Evolutionary conservation across 2,329 filamentous ascomycete species (phyloP), one percentile per base, ranked within the genome.

Genomic region (Tolypocladium inflatum): DNA sequence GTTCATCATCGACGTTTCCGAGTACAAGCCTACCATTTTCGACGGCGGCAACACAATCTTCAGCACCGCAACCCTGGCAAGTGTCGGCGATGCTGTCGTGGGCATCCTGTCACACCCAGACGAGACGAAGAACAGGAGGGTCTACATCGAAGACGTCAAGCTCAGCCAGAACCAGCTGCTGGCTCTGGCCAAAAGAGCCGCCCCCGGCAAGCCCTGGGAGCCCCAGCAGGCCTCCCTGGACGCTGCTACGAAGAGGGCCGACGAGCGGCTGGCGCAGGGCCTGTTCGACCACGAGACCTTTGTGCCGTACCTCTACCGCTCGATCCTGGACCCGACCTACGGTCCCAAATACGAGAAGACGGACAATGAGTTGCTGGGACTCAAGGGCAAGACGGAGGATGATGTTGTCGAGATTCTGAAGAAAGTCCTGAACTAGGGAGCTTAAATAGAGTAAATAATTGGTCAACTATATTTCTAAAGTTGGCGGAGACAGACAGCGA

Each of bases 41-140:
- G 78, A 85, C 59, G 78, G 76, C 1, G 83, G 84, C 0, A 71
- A 83, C 38, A 60, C 62, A 2, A 60, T 68, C 9, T 79, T 84
- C 66, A 79, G 74, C 54, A 57, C 74, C 11, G 81, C 82, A 0
- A 80, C 74, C 0, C 70, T 85, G 0, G 61, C 65, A 0, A 73
- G 73, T 2, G 65, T 85, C 19, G 81, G 68, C 0, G 70, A 76
- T 26, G 78, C 75, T 1, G 72, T 85, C 0, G 75, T 77, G 0
- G 78, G 76, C 0, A 70, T 83, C 2, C 66, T 85, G 58, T 64
- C 65, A 9, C 72, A 83, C 55, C 76, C 74, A 0, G 74, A 78
- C 2, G 76, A 80, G 65, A 85, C 82, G 0, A 76, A 76, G 66
- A 84, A 86, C 65, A 71, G 75, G 4, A 58, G 66, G 3, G 71